Evolutionary conservation across 1,139 yeast species (phyloP).

Genomic region (Yamadazyma blattariae): DNA sequence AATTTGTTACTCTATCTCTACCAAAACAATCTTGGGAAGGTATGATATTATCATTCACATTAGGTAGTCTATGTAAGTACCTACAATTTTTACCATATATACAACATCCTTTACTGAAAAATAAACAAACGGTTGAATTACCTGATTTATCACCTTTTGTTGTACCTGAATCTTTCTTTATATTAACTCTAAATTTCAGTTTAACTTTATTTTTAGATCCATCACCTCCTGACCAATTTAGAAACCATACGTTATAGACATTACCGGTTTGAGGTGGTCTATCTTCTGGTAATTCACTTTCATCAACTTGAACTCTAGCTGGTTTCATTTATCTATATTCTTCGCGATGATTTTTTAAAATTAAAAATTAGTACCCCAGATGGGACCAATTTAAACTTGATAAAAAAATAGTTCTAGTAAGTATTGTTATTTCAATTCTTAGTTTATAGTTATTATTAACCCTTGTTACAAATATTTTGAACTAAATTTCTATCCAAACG

Average conservation of each 20-base stretch:
- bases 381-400: no score
- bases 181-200: constrained; percentile 52
- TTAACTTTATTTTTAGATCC: constrained; percentile 30
- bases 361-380: background rate
- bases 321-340: constrained; percentile 19
- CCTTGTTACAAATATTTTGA: no score
- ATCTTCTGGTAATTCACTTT: constrained; percentile 59
- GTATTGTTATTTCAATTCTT: no score
- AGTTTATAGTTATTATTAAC: no score
- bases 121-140: constrained; percentile 62
- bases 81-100: constrained; percentile 72
- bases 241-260: constrained; percentile 83
- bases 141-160: constrained; percentile 56
- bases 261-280: constrained; percentile 80
- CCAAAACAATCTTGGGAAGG: constrained; percentile 90
- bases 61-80: constrained; percentile 77
- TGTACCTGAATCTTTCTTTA: constrained; percentile 66
- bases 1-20: constrained; percentile 77
- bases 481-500: no score
- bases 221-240: constrained; percentile 81
- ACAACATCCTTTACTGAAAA: constrained; percentile 89
- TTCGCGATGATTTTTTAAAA: background rate
- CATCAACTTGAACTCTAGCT: constrained; percentile 70
- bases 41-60: constrained; percentile 39
- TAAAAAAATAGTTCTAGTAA: background rate